Evolutionary conservation across 306 rosid species (phyloP).

Genomic region (Adenanthera pavonina): DNA sequence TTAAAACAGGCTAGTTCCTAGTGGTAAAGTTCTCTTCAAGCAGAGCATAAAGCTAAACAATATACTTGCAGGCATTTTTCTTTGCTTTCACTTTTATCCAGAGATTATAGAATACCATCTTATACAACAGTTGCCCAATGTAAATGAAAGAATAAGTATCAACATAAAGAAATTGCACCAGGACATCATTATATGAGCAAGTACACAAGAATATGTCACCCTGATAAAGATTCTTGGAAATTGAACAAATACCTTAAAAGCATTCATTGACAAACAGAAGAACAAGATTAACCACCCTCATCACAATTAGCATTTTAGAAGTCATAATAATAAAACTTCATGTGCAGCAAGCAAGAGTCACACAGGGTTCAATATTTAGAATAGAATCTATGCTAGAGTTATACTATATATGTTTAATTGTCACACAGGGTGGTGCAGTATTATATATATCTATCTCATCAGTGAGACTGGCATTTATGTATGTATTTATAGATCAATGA

Average conservation of each 20-base stretch:
- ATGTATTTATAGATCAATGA: too few relatives aligned
- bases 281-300: slow-evolving; percentile 6
- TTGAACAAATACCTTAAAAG: slow-evolving; percentile 17
- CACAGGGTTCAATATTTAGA: too few relatives aligned
- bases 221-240: slow-evolving; percentile 1
- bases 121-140: neutral
- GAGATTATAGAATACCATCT: neutral
- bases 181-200: neutral
- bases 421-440: too few relatives aligned
- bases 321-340: slow-evolving; percentile 36
- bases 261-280: slow-evolving; percentile 2
- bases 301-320: slow-evolving; percentile 27
- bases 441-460: too few relatives aligned
- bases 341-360: too few relatives aligned
- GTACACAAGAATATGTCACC: neutral
- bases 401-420: too few relatives aligned
- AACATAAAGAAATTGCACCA: slow-evolving; percentile 19
- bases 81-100: neutral
- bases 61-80: neutral
- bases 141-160: slow-evolving; percentile 27
- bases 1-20: slow-evolving; percentile 19
- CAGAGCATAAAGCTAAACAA: slow-evolving; percentile 13
- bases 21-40: slow-evolving; percentile 11
- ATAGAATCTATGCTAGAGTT: too few relatives aligned
- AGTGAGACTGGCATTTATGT: too few relatives aligned